Conservation (phyloP, 2,329 filamentous ascomycete genomes). For the Cladosporium halotolerans region DNA sequence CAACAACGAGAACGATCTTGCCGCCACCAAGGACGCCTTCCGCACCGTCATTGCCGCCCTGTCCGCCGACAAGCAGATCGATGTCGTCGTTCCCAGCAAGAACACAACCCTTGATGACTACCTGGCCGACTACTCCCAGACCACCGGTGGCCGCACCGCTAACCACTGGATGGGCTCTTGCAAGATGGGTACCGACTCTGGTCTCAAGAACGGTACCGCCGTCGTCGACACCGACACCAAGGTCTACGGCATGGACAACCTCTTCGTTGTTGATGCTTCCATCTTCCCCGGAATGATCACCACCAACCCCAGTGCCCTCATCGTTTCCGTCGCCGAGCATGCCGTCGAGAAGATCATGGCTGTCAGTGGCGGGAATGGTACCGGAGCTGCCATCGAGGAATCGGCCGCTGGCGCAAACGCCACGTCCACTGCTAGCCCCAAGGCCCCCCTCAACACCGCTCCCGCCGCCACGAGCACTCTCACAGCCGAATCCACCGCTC, state of each 20-base stretch:
- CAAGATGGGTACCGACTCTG: constrained; percentile 40
- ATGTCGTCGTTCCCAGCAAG: constrained; percentile 50
- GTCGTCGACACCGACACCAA: constrained; percentile 47
- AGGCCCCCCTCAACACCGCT: neutral
- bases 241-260: constrained; percentile 57
- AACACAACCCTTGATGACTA: constrained; percentile 51
- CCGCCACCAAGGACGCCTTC: constrained; percentile 59
- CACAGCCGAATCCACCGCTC: constrained; percentile 4
- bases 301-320: constrained; percentile 60
- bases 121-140: constrained; percentile 41
- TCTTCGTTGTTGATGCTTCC: constrained; percentile 62
- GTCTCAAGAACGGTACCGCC: constrained; percentile 35
- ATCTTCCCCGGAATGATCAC: constrained; percentile 65
- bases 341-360: constrained; percentile 50
- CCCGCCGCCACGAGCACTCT: neutral
- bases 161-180: constrained; percentile 42
- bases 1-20: constrained; percentile 50
- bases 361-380: constrained; percentile 16
- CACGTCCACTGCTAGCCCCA: neutral
- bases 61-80: constrained; percentile 48
- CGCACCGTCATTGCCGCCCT: constrained; percentile 54
- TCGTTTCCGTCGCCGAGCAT: constrained; percentile 59
- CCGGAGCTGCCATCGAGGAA: neutral
- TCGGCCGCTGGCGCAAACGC: constrained; percentile 2
- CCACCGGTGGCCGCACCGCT: constrained; percentile 34